Evolutionary conservation across 139 green algal genomes (phyloP).

Genomic region (Trebouxia sp.): DNA sequence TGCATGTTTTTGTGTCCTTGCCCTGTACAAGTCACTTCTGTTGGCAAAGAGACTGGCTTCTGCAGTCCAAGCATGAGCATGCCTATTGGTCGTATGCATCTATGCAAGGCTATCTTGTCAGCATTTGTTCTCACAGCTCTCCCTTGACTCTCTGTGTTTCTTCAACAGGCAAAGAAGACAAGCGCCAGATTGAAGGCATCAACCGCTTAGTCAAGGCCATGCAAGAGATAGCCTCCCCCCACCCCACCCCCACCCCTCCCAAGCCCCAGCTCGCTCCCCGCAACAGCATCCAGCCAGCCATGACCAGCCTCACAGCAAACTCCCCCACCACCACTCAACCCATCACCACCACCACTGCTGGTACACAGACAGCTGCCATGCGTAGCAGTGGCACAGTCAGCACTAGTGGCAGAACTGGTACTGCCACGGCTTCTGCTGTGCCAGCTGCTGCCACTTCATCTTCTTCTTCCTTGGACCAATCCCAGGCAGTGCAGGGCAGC

Average conservation of each 20-base stretch:
- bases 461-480: not conserved
- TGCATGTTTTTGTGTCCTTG: no score
- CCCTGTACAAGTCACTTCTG: no score
- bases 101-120: not conserved
- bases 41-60: no score
- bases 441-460: not conserved
- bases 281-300: not conserved
- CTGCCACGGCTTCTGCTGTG: not conserved
- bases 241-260: not conserved
- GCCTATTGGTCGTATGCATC: no score
- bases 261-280: not conserved
- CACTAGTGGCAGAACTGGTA: not conserved
- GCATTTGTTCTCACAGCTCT: not conserved
- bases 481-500: not conserved
- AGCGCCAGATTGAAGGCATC: slow-evolving; percentile 47
- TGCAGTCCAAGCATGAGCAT: no score
- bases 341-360: not conserved
- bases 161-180: not conserved
- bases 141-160: not conserved
- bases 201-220: slow-evolving; percentile 30
- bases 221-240: slow-evolving; percentile 17
- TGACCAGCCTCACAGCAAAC: not conserved
- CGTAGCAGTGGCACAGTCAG: not conserved
- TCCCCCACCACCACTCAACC: no score
- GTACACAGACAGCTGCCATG: not conserved